Conservation (phyloP, 768 basidiomycete genomes). For the Suillus cothurnatus region DNA sequence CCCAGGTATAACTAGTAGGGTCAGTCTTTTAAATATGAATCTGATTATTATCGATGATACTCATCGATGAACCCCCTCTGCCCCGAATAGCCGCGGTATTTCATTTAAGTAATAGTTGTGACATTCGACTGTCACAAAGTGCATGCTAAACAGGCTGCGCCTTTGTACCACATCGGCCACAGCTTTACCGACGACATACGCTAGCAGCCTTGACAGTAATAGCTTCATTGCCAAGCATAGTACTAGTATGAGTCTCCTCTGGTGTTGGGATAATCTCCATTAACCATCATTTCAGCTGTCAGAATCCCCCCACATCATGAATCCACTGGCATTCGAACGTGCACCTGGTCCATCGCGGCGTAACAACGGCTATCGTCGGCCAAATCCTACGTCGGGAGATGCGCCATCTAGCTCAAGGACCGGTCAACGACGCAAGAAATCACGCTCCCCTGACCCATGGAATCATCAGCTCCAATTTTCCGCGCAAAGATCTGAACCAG, state of each 20-base stretch:
- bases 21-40: too few species aligned
- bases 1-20: too few species aligned
- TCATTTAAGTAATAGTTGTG: neutral
- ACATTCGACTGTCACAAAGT: conserved; percentile 9
- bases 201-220: neutral
- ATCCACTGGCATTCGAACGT: conserved; percentile 1
- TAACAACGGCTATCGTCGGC: conserved; percentile 28
- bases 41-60: too few species aligned
- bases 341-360: conserved; percentile 23
- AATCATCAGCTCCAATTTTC: conserved; percentile 20
- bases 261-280: neutral
- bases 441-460: conserved; percentile 37
- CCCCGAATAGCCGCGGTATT: neutral
- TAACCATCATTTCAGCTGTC: neutral
- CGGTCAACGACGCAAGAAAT: conserved; percentile 33
- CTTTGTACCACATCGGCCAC: conserved; percentile 7
- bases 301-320: conserved; percentile 18
- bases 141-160: neutral
- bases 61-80: too few species aligned
- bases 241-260: neutral
- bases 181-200: neutral
- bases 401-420: conserved; percentile 14
- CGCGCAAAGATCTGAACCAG: conserved; percentile 22
- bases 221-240: neutral
- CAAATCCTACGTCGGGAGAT: conserved; percentile 4